Base-by-base conservation (phyloP, 2,329 filamentous ascomycete species). In the Colletotrichum sp. region DNA sequence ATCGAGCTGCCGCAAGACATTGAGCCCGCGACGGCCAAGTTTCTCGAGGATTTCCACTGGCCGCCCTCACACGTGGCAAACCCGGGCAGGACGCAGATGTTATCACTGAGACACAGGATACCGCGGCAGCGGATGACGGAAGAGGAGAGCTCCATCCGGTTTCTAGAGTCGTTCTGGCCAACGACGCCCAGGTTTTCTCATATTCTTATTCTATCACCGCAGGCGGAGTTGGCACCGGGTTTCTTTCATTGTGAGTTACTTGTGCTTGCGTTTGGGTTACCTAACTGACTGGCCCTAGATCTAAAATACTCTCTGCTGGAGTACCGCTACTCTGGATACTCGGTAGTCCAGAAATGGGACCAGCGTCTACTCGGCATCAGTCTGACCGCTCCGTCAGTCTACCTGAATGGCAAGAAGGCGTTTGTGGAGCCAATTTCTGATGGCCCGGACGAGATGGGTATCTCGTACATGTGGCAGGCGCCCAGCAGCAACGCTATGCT, bases 81-180 rank as follows among this genome's bases (percentile, higher is more conserved):
- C 15, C 71, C 74, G 1, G 74, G 74, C 10, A 66, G 74, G 21
- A 63, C 77, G 34, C 88, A 86, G 66, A 88, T 89, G 82, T 85
- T 98, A 18, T 93, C 92, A 1, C 85, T 99, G 21, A 92, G 94
- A 30, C 95, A 94, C 77, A 93, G 95, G 34, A 93, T 98, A 58
- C 87, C 91, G 13, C 88, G 88, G 48, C 86, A 90, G 64, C 87
- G 87, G 63, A 81, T 93, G 77, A 92, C 88, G 8, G 89, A 94
- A 58, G 92, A 94, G 78, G 93, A 96, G 79, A 93, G 93, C 72
- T 93, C 95, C 0, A 87, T 93, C 18, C 92, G 93, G 28, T 94
- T 96, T 74, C 86, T 98, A 7, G 96, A 99, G 85, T 94, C 95
- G 0, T 98, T 98, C 83, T 99, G 96, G 89, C 96, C 97, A 3